Evolutionary conservation across 2,329 filamentous ascomycete species (phyloP).

Genomic region (Neonectria hederae): DNA sequence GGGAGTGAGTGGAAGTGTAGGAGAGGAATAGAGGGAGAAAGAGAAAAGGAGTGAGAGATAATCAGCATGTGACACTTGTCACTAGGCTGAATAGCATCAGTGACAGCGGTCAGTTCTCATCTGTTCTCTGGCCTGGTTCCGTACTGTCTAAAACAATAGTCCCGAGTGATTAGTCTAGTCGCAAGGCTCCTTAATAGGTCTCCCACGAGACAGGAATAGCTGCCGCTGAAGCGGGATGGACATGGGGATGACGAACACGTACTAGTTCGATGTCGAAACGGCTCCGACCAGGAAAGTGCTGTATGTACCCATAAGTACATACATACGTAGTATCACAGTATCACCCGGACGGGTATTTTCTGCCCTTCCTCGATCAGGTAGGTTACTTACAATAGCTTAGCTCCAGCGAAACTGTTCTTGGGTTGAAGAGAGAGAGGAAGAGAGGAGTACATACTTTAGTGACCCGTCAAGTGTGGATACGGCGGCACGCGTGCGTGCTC

Average conservation of each 20-base stretch:
- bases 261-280: slow-evolving; percentile 13
- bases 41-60: not conserved
- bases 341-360: not conserved
- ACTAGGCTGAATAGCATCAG: not conserved
- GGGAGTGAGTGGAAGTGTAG: not conserved
- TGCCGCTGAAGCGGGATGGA: slow-evolving; percentile 27
- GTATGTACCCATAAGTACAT: too few relatives aligned
- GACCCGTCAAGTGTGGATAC: slow-evolving; percentile 1
- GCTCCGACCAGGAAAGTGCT: not conserved
- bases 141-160: not conserved
- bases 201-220: slow-evolving; percentile 20
- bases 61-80: not conserved
- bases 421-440: not conserved
- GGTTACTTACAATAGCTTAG: not conserved
- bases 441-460: too few relatives aligned
- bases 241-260: slow-evolving; percentile 20
- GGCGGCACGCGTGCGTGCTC: slow-evolving; percentile 8
- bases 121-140: not conserved
- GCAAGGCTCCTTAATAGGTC: not conserved
- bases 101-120: not conserved
- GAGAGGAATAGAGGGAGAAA: not conserved
- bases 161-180: not conserved
- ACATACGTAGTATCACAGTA: not conserved
- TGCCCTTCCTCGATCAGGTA: not conserved
- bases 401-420: not conserved